These are phyloP conservation scores for Chytriomyces sp. DNA, from an alignment of 192 early-diverging fungal species.

Conservation along the genomic window DNA sequence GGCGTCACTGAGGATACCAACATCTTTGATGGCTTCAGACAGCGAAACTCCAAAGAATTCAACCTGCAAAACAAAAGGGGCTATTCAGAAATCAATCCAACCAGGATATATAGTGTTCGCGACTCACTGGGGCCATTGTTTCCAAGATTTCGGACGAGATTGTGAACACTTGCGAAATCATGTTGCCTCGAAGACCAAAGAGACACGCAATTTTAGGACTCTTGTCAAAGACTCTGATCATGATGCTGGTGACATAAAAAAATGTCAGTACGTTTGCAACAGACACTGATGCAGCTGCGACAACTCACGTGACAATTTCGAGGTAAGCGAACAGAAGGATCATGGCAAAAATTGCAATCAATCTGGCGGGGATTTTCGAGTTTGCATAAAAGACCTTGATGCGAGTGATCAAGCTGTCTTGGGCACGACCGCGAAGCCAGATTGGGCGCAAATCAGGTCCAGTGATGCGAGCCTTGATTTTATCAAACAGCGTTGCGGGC, in stretches of 20 bases:
- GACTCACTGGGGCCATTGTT: background rate
- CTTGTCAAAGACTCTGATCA: background rate
- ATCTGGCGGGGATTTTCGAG: too few relatives aligned
- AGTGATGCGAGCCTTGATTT: too few relatives aligned
- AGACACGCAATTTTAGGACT: background rate
- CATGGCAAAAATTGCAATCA: too few relatives aligned
- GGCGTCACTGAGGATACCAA: constrained; percentile 3
- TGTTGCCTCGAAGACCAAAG: background rate
- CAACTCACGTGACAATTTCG: too few relatives aligned
- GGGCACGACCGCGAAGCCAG: constrained; percentile 2
- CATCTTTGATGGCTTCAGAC: background rate
- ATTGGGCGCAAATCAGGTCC: constrained; percentile 6
- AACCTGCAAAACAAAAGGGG: background rate
- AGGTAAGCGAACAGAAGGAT: too few relatives aligned
- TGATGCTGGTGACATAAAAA: constrained; percentile 1
- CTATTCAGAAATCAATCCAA: background rate
- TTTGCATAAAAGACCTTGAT: background rate
- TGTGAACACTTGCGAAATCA: background rate
- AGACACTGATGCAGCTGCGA: background rate
- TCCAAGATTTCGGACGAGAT: too few relatives aligned
- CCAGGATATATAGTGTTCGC: background rate
- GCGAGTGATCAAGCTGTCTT: background rate
- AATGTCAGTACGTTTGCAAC: background rate
- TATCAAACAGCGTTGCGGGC: background rate
- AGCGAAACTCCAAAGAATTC: background rate